A percentile compares a stretch with the other conserved stretches of the same genome.
Evolutionary conservation across 2,329 filamentous ascomycete species (phyloP).

Genomic region (Huntiella moniliformis): DNA sequence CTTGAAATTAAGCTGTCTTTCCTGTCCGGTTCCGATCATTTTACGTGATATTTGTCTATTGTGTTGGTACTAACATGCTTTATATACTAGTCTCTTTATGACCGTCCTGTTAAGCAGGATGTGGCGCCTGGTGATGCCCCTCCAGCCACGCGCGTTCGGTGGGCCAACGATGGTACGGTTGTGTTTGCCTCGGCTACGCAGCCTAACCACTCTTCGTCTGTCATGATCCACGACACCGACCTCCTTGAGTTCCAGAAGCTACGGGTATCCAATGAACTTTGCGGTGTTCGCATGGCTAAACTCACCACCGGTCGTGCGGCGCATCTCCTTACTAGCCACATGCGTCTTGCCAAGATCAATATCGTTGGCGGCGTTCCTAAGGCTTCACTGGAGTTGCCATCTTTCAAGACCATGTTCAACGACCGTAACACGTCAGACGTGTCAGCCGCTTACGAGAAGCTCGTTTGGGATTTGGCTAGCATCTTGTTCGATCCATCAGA

Average conservation of each 20-base stretch:
- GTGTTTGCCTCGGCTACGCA: constrained; percentile 30
- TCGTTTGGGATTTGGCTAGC: constrained; percentile 70
- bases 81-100: constrained; percentile 61
- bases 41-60: background rate
- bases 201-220: constrained; percentile 6
- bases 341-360: constrained; percentile 33
- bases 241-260: constrained; percentile 30
- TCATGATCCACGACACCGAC: constrained; percentile 1
- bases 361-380: constrained; percentile 39
- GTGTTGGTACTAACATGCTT: constrained; percentile 16
- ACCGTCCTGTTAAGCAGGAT: constrained; percentile 55
- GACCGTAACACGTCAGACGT: constrained; percentile 24
- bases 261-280: constrained; percentile 41
- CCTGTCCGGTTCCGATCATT: background rate
- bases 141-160: constrained; percentile 45
- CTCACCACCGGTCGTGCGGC: constrained; percentile 40
- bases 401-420: constrained; percentile 23
- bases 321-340: constrained; percentile 35
- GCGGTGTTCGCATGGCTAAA: constrained; percentile 46
- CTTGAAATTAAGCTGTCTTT: background rate
- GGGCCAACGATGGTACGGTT: constrained; percentile 57
- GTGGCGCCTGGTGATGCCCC: constrained; percentile 7
- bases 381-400: constrained; percentile 26
- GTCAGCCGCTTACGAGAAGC: constrained; percentile 43
- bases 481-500: constrained; percentile 62